Conservation (phyloP, 139 green algal genomes). For the Chara braunii region DNA sequence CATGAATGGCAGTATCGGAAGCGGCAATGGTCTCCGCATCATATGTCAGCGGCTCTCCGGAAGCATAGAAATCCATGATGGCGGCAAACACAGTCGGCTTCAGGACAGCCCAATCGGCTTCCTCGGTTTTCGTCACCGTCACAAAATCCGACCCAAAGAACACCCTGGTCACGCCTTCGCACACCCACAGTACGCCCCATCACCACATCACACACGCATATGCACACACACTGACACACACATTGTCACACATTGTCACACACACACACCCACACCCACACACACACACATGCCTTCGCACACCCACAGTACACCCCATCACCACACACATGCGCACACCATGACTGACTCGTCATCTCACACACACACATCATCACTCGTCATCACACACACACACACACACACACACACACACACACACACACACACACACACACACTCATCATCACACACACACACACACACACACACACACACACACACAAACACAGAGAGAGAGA, state of each 20-base stretch:
- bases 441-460: too few relatives aligned
- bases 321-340: too few relatives aligned
- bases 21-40: slow-evolving; percentile 36
- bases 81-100: slow-evolving; percentile 92
- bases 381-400: too few relatives aligned
- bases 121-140: slow-evolving; percentile 87
- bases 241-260: too few relatives aligned
- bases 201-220: slow-evolving; percentile 3
- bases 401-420: slow-evolving; percentile 25
- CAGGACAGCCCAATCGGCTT: slow-evolving; percentile 61
- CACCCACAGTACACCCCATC: neutral
- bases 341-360: too few relatives aligned
- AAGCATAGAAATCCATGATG: slow-evolving; percentile 90
- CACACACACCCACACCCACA: too few relatives aligned
- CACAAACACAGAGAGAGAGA: too few relatives aligned
- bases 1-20: slow-evolving; percentile 16
- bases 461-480: too few relatives aligned
- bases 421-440: too few relatives aligned
- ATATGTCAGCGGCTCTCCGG: slow-evolving; percentile 61
- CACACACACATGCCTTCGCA: slow-evolving; percentile 45
- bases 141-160: slow-evolving; percentile 97
- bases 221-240: too few relatives aligned
- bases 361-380: too few relatives aligned
- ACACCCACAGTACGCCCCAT: neutral
- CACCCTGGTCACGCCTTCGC: slow-evolving; percentile 50